These are phyloP conservation scores for Tricholoma saponaceum DNA, from an alignment of 768 basidiomycete species.

Conservation along the genomic window DNA sequence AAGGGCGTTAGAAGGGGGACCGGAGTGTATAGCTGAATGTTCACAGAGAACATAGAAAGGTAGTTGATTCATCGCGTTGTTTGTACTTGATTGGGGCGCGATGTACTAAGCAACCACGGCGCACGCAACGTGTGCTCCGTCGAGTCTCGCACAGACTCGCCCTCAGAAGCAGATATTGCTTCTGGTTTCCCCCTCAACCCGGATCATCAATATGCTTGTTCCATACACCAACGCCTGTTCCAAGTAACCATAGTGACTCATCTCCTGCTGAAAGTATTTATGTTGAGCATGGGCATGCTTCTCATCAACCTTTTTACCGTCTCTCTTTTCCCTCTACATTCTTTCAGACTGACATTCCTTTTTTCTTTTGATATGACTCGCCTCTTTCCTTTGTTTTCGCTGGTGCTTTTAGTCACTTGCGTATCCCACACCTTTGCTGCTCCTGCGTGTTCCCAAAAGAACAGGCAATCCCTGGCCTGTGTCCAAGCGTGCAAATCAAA, in stretches of 20 bases:
- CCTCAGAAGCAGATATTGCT: no score
- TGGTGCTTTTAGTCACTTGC: constrained; percentile 27
- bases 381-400: constrained; percentile 28
- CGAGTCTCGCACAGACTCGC: no score
- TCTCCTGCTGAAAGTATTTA: neutral
- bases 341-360: constrained; percentile 19
- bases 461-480: constrained; percentile 32
- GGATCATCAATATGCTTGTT: no score
- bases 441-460: constrained; percentile 40
- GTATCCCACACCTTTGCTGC: constrained; percentile 39
- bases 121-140: no score
- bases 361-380: constrained; percentile 33
- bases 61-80: constrained; percentile 22
- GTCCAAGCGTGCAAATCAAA: constrained; percentile 30
- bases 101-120: no score
- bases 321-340: constrained; percentile 7
- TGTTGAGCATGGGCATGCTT: neutral
- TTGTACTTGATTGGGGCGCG: constrained; percentile 9
- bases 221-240: no score
- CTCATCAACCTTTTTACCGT: neutral
- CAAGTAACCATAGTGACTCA: constrained; percentile 20
- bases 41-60: constrained; percentile 73
- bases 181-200: neutral
- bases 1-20: constrained; percentile 41
- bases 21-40: constrained; percentile 40